Percentiles rank a stretch among this genome's conserved stretches.
phyloP scores from a whole-genome alignment of 2,329 filamentous ascomycete species.

The Neonectria coccinea region DNA sequence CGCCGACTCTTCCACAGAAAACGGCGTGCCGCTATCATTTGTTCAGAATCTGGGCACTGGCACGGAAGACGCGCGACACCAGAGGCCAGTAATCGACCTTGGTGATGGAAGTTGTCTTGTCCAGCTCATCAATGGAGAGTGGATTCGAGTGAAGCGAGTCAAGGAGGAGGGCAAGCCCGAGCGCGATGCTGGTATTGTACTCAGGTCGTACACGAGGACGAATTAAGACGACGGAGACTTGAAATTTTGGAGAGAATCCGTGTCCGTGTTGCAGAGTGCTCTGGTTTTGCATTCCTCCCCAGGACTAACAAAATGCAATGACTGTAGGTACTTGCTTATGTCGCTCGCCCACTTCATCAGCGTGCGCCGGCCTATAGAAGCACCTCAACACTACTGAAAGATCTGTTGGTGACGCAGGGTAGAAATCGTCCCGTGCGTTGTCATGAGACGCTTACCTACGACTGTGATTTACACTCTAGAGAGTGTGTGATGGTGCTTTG shows the following conservation, averaged over 20 bases:
- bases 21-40: constrained; percentile 34
- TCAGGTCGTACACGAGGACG: constrained; percentile 35
- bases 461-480: background rate
- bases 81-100: constrained; percentile 22
- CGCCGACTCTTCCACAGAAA: constrained; percentile 7
- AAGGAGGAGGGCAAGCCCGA: constrained; percentile 51
- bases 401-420: background rate
- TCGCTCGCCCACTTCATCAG: too few relatives aligned
- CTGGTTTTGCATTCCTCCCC: too few relatives aligned
- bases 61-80: constrained; percentile 12
- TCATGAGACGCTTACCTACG: background rate
- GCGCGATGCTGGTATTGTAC: constrained; percentile 40
- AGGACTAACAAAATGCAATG: background rate
- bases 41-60: constrained; percentile 19
- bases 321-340: too few relatives aligned
- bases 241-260: background rate
- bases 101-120: constrained; percentile 42
- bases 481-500: background rate
- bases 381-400: background rate
- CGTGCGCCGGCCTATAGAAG: too few relatives aligned
- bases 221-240: background rate
- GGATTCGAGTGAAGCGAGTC: constrained; percentile 47
- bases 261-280: too few relatives aligned
- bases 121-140: constrained; percentile 30
- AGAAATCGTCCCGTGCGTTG: background rate